phyloP scores from a whole-genome alignment of 495 filamentous ascomycete genomes.

The Lepraria neglecta region DNA sequence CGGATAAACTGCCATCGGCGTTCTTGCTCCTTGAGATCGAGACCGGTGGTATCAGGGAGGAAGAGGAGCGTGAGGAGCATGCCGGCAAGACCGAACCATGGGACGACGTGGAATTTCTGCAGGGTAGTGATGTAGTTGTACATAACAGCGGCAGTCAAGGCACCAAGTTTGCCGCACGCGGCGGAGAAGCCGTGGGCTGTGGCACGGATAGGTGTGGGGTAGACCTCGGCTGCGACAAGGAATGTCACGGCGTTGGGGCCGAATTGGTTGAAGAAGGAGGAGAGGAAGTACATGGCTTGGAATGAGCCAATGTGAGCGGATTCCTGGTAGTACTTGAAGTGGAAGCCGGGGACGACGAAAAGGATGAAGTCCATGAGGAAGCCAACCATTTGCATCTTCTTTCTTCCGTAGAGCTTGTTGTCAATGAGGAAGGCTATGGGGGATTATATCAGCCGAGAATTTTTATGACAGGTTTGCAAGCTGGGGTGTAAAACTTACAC shows the following conservation, averaged over 20 bases:
- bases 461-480: background rate
- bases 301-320: slow-evolving; percentile 63
- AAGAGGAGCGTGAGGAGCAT: slow-evolving; percentile 71
- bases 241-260: slow-evolving; percentile 89
- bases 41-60: slow-evolving; percentile 86
- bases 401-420: slow-evolving; percentile 86
- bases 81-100: slow-evolving; percentile 84
- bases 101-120: slow-evolving; percentile 77
- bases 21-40: slow-evolving; percentile 92
- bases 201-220: slow-evolving; percentile 81
- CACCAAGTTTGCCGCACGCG: slow-evolving; percentile 75
- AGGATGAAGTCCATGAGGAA: slow-evolving; percentile 83
- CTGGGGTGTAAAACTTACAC: slow-evolving; percentile 27
- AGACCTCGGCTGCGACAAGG: slow-evolving; percentile 86
- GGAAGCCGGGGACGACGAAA: slow-evolving; percentile 78
- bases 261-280: slow-evolving; percentile 95
- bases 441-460: background rate
- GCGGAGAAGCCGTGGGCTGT: slow-evolving; percentile 87
- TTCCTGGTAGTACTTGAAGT: slow-evolving; percentile 69
- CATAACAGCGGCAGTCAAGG: slow-evolving; percentile 72
- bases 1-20: slow-evolving; percentile 78
- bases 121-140: slow-evolving; percentile 78
- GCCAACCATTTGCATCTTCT: slow-evolving; percentile 85
- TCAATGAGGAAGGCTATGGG: slow-evolving; percentile 66
- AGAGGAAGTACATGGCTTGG: slow-evolving; percentile 89